Percentiles rank a stretch among this genome's conserved stretches.
Conservation (phyloP, 768 basidiomycete species). For the Harrya chromipes region DNA sequence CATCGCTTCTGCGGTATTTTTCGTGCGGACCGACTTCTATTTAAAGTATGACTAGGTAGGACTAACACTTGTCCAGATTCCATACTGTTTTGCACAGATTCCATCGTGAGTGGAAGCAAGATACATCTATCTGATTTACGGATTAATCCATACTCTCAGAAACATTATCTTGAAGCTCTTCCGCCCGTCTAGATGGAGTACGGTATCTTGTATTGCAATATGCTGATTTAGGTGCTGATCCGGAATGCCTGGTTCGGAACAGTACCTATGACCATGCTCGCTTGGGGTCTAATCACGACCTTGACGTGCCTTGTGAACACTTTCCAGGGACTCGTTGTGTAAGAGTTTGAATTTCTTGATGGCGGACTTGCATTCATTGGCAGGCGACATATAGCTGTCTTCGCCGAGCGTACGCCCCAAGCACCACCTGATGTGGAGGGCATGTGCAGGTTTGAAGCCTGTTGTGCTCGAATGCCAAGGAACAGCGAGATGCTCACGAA, state of each 20-base stretch:
- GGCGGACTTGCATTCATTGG: too few relatives aligned
- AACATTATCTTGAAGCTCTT: constrained; percentile 28
- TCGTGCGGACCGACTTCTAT: constrained; percentile 10
- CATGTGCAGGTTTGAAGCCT: too few relatives aligned
- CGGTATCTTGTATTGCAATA: not conserved
- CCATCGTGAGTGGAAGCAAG: too few relatives aligned
- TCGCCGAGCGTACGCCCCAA: too few relatives aligned
- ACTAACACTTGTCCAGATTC: constrained; percentile 15
- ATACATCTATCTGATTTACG: constrained; percentile 7
- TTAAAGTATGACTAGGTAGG: not conserved
- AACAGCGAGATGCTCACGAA: too few relatives aligned
- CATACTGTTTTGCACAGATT: constrained; percentile 28
- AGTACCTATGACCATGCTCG: constrained; percentile 33
- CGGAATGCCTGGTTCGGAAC: constrained; percentile 16
- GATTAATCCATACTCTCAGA: constrained; percentile 3
- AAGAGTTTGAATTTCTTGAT: constrained; percentile 11
- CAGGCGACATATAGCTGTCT: too few relatives aligned
- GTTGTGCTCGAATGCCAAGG: too few relatives aligned
- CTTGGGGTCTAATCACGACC: constrained; percentile 30
- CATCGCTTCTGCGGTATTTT: constrained; percentile 33
- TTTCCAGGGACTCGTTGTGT: constrained; percentile 23
- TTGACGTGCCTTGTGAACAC: constrained; percentile 30
- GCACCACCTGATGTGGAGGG: too few relatives aligned
- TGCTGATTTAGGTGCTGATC: not conserved
- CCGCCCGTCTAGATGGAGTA: constrained; percentile 27